Base-by-base conservation (phyloP, 768 basidiomycete species). In the Clitopilus hobsonii region DNA sequence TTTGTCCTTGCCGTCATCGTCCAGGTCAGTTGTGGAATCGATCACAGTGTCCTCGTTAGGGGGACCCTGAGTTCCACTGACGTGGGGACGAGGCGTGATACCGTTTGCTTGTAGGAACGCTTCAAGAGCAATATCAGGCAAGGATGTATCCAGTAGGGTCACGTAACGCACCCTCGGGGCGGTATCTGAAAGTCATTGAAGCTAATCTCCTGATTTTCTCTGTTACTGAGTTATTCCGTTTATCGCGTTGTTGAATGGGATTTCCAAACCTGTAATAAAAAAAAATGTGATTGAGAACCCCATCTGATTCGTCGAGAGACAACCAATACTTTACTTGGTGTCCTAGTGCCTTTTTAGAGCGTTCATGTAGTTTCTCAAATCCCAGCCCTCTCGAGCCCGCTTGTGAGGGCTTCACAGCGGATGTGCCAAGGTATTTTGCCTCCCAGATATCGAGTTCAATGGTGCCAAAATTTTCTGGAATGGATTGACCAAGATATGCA, bases 161-260 rank as follows among this genome's bases (percentile, higher is more conserved):
- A 6, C 5, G 5, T 25, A n/a, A n/a, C 60, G 18, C 26, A 68
- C 65, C 63, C 5, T 63, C 36, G 6, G 65, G 56, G 18, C 67
- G 55, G 54, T 68, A 66, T 36, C 54, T 63, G 48, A 68, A 66
- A 8, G 60, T 56, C 45, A 66, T 64, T 14, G 57, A 63, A 0
- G 52, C 61, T 3, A 63, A 49, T 18, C 23, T 45, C 6, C 50
- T 23, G 20, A n/a, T n/a, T n/a, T n/a, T n/a, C n/a, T n/a, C n/a
- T n/a, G n/a, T n/a, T n/a, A n/a, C n/a, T 54, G 41, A 18, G 0
- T 13, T 14, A 5, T 2, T 27, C 20, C 16, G 11, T 27, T 28
- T 7, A 10, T 18, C 23, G 29, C 14, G 13, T 11, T 18, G 30
- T n/a, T 29, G 8, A 6, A 18, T 6, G n/a, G 8, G 6, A 6